phyloP scores from a whole-genome alignment of 2,329 filamentous ascomycete genomes.

The Ceratocystis cubensis region DNA sequence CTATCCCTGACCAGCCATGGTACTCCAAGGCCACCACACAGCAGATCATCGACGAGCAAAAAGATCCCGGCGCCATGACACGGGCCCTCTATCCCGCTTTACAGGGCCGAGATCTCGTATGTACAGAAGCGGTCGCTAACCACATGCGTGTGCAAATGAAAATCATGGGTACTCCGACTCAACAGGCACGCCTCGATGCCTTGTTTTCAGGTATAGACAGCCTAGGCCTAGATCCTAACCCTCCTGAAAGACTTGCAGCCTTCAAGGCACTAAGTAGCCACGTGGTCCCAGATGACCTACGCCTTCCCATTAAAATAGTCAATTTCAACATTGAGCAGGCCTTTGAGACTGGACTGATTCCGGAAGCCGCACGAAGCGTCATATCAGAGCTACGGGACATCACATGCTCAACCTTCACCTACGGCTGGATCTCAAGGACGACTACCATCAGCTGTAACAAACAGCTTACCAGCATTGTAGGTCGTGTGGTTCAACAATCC shows the following conservation, averaged over 20 bases:
- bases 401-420: slow-evolving; percentile 10
- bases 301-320: slow-evolving; percentile 2
- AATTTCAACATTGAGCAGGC: neutral
- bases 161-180: slow-evolving; percentile 9
- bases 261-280: slow-evolving; percentile 3
- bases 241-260: slow-evolving; percentile 4
- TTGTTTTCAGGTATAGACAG: neutral
- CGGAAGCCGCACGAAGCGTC: neutral
- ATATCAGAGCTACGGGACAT: slow-evolving; percentile 1
- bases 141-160: slow-evolving; percentile 13
- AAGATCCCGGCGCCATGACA: neutral
- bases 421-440: slow-evolving; percentile 1
- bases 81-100: slow-evolving; percentile 3
- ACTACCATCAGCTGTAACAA: slow-evolving; percentile 12
- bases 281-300: neutral
- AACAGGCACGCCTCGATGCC: slow-evolving; percentile 1
- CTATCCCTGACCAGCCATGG: slow-evolving; percentile 5
- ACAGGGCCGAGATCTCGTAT: slow-evolving; percentile 3
- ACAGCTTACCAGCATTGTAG: slow-evolving; percentile 5
- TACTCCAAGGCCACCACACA: slow-evolving; percentile 9
- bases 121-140: neutral
- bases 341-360: neutral
- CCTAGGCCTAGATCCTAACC: neutral
- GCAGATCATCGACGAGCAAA: slow-evolving; percentile 8
- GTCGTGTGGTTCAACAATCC: slow-evolving; percentile 8